Evolutionary conservation across 2,329 filamentous ascomycete species (phyloP).

Genomic region (Simplicillium sp.): DNA sequence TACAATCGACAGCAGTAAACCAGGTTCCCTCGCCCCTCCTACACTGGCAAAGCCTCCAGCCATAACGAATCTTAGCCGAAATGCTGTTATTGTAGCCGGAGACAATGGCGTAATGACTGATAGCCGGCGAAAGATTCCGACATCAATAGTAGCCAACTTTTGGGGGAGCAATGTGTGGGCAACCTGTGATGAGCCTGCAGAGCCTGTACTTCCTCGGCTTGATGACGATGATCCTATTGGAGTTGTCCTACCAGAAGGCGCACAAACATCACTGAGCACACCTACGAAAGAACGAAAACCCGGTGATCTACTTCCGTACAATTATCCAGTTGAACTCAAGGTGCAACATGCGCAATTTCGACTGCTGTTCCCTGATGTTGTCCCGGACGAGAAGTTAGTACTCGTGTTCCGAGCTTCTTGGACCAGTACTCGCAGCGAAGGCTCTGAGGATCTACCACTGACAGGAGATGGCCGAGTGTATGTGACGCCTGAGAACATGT

Average conservation of each 20-base stretch:
- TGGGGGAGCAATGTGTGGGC: conserved; percentile 85
- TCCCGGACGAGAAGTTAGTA: conserved; percentile 70
- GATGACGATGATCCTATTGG: conserved; percentile 32
- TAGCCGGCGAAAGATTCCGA: conserved; percentile 65
- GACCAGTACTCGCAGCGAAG: conserved; percentile 41
- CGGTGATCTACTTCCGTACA: conserved; percentile 53
- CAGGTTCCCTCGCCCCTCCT: conserved; percentile 65
- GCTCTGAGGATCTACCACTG: conserved; percentile 36
- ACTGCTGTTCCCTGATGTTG: conserved; percentile 76
- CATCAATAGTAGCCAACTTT: conserved; percentile 81
- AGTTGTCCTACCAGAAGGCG: conserved; percentile 24
- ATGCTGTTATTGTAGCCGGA: conserved; percentile 70
- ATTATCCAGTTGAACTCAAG: conserved; percentile 74
- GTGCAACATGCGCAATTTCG: conserved; percentile 91
- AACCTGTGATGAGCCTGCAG: conserved; percentile 15
- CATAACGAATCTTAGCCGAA: conserved; percentile 76
- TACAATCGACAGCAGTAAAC: conserved; percentile 32
- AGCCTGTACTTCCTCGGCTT: conserved; percentile 20
- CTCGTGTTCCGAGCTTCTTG: conserved; percentile 91
- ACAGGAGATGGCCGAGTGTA: conserved; percentile 67
- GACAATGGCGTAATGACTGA: conserved; percentile 61
- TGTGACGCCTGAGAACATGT: conserved; percentile 77
- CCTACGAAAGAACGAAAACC: conserved; percentile 19
- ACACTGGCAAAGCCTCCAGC: conserved; percentile 79
- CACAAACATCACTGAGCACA: conserved; percentile 17